Evolutionary conservation across 192 early-diverging fungal species (phyloP), one percentile per base, ranked within the genome.

Genomic region (Gigaspora rosea): DNA sequence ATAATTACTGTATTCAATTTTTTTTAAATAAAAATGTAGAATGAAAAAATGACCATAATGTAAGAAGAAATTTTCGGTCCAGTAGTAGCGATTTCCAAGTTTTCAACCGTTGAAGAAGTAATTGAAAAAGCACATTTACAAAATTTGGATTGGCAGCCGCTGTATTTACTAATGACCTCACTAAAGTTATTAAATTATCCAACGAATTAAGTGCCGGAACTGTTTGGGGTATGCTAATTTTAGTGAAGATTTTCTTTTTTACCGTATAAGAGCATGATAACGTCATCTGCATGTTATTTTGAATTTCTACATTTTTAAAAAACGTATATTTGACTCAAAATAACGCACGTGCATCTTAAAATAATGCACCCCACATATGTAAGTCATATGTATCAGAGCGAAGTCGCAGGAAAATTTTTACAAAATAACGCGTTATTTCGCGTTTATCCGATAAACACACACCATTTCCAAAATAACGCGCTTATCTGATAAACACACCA

Each of bases 41-140:
- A 85, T 51, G 86, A 89, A 16, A 75, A 79, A 0, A 83, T 88
- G 82, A 80, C 75, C 27, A 81, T 92, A 32, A 83, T 89, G 48
- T 79, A 88, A 71, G 93, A 96, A 73, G 93, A 96, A 82, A 92
- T 95, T 62, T 96, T 96, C 85, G 93, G 94, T n/a, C 95, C 94
- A 10, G 93, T 96, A 10, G 88, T 94, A 8, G 86, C 84, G 62
- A 84, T 96, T 8, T 81, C 86, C 79, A 91, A 93, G 49, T 96
- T 96, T 76, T 83, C 86, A 16, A 87, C 85, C 7, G 86, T 91
- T 48, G 93, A 92, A 0, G 93, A 96, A 71, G 94, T 78, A 9
- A 74, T 96, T n/a, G 79, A 87, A 63, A 85, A 83, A 63, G 92
- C 93, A 49, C 92, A 95, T 79, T 82, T 87, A 93, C 91, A 2